Percentiles rank a stretch among this genome's conserved stretches.
Conservation (phyloP, 768 basidiomycete species). For the Leccinum truebloodii region DNA sequence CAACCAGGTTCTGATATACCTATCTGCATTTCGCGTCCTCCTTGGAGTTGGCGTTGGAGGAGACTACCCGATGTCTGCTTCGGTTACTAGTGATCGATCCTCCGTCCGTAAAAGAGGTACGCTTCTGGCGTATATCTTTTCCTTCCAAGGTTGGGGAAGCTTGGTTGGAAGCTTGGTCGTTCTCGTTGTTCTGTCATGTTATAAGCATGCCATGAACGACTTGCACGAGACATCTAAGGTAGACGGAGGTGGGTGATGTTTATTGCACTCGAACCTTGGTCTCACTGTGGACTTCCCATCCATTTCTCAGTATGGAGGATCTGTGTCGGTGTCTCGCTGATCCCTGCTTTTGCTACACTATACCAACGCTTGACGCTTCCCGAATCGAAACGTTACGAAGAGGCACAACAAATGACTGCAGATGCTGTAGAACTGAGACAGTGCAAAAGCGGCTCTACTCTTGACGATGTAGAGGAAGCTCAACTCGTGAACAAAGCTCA, state of each 20-base stretch:
- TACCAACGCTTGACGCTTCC: conserved; percentile 76
- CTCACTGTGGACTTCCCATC: neutral
- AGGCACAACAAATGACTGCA: conserved; percentile 35
- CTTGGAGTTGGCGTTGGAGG: conserved; percentile 82
- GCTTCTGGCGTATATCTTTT: conserved; percentile 74
- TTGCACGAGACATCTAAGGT: conserved; percentile 61
- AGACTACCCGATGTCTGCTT: conserved; percentile 79
- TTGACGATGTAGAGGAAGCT: conserved; percentile 9
- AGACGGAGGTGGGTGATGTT: conserved; percentile 56
- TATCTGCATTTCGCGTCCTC: conserved; percentile 64
- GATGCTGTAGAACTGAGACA: conserved; percentile 36
- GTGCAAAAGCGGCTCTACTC: conserved; percentile 20
- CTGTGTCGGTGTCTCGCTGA: conserved; percentile 67
- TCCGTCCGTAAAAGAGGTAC: conserved; percentile 67
- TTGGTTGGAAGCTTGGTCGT: conserved; percentile 62
- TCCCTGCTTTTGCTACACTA: conserved; percentile 73
- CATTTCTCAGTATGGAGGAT: conserved; percentile 67
- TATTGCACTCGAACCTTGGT: neutral
- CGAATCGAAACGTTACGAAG: conserved; percentile 59
- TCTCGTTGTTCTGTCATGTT: conserved; percentile 63
- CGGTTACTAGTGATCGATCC: conserved; percentile 66
- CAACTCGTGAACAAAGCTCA: conserved; percentile 48
- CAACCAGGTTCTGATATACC: conserved; percentile 55
- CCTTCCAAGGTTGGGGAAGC: conserved; percentile 78
- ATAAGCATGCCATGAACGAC: conserved; percentile 63